Evolutionary conservation across 1,284 basidiomycete genomes (phyloP).

Genomic region (Coniferiporia weirii): DNA sequence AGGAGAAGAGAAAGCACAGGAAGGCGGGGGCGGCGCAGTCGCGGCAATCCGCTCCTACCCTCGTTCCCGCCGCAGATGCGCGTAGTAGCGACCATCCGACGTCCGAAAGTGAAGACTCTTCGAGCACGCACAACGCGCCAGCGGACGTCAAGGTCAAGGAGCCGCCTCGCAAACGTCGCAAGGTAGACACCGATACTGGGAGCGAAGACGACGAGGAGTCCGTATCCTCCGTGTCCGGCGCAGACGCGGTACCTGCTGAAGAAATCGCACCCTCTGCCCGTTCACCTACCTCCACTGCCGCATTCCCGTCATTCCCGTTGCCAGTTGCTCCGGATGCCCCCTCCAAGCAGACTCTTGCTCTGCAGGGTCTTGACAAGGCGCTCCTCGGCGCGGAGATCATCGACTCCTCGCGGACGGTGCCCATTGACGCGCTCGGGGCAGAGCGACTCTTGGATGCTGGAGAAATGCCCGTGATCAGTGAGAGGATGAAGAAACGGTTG

Average conservation of each 20-base stretch:
- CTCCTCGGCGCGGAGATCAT: slow-evolving; percentile 70
- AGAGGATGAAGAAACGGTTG: slow-evolving; percentile 59
- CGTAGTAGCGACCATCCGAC: slow-evolving; percentile 18
- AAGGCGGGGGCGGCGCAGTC: slow-evolving; percentile 31
- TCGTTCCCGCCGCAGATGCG: slow-evolving; percentile 15
- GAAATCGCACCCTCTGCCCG: slow-evolving; percentile 21
- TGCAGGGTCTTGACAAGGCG: slow-evolving; percentile 75
- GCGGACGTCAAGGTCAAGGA: slow-evolving; percentile 23
- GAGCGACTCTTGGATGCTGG: slow-evolving; percentile 6
- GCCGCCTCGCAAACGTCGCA: slow-evolving; percentile 39
- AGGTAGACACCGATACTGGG: slow-evolving; percentile 24
- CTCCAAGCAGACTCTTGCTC: slow-evolving; percentile 58
- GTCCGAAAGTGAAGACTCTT: slow-evolving; percentile 22
- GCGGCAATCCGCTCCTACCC: slow-evolving; percentile 6
- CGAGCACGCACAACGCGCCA: slow-evolving; percentile 16
- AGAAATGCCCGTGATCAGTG: slow-evolving; percentile 47
- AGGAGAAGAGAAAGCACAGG: slow-evolving; percentile 51
- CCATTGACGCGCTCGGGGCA: slow-evolving; percentile 42
- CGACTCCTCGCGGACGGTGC: slow-evolving; percentile 46
- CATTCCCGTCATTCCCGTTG: slow-evolving; percentile 64
- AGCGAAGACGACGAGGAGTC: slow-evolving; percentile 18
- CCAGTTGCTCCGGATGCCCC: slow-evolving; percentile 69
- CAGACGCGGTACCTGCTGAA: slow-evolving; percentile 19
- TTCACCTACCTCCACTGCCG: slow-evolving; percentile 30
- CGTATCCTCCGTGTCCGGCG: slow-evolving; percentile 12